phyloP scores from a whole-genome alignment of 805 yeast species.

The Metschnikowia matae region DNA sequence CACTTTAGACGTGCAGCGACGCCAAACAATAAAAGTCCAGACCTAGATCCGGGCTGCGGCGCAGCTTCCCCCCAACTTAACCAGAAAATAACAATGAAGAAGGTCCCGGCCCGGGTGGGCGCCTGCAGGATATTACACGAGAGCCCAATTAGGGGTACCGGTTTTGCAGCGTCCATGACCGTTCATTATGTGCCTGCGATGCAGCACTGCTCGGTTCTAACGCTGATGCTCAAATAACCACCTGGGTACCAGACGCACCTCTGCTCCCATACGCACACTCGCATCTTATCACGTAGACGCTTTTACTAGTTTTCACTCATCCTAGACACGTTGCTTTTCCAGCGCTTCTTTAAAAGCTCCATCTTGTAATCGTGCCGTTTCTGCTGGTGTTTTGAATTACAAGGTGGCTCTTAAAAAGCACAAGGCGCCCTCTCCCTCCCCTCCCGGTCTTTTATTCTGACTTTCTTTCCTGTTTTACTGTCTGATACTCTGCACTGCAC shows the following conservation, averaged over 20 bases:
- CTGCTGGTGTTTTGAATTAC: not conserved
- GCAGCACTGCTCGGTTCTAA: constrained; percentile 1
- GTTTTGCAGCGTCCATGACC: not conserved
- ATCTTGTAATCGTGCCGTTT: too few relatives aligned
- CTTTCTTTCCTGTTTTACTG: too few relatives aligned
- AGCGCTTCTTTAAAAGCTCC: not conserved
- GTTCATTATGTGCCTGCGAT: not conserved
- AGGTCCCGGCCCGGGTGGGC: not conserved
- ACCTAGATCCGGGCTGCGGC: not conserved
- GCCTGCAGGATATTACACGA: not conserved
- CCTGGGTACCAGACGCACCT: constrained; percentile 4
- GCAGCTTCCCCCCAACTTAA: not conserved
- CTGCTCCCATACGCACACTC: not conserved
- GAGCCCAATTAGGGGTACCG: not conserved
- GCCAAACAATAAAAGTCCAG: not conserved
- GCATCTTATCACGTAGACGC: constrained; percentile 2
- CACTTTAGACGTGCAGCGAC: not conserved
- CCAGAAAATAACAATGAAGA: not conserved
- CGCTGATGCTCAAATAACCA: not conserved
- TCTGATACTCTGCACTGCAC: too few relatives aligned
- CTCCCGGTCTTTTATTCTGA: too few relatives aligned
- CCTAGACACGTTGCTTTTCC: not conserved
- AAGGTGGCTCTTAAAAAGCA: too few relatives aligned
- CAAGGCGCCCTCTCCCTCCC: too few relatives aligned
- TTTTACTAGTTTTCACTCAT: not conserved